Conservation (phyloP, 345 rosid species). For the Aegle marmelos region DNA sequence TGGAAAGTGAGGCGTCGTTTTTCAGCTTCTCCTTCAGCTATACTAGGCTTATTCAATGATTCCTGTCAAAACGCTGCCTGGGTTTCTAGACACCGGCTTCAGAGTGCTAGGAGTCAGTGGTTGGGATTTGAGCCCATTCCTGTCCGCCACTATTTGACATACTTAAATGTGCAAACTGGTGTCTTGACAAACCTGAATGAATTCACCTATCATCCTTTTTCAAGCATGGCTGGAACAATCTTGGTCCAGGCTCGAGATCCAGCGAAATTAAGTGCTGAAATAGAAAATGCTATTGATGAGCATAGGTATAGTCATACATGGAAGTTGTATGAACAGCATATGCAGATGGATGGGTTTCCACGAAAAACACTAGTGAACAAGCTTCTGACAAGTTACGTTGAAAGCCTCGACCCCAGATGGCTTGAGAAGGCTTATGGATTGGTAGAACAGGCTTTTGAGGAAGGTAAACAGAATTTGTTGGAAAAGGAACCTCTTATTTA, state of each 20-base stretch:
- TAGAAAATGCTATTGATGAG: slow-evolving; percentile 63
- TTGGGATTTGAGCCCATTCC: not conserved
- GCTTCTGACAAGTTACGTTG: slow-evolving; percentile 51
- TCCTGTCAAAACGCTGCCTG: not conserved
- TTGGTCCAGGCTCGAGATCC: slow-evolving; percentile 84
- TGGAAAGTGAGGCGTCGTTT: slow-evolving; percentile 22
- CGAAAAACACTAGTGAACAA: slow-evolving; percentile 62
- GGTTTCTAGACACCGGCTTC: slow-evolving; percentile 10
- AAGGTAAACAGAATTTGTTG: slow-evolving; percentile 70
- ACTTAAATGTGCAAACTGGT: not conserved
- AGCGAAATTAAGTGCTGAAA: slow-evolving; percentile 55
- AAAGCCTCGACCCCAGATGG: slow-evolving; percentile 56
- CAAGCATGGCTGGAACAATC: slow-evolving; percentile 49
- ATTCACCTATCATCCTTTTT: slow-evolving; percentile 27
- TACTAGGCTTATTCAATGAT: slow-evolving; percentile 16
- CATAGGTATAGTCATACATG: slow-evolving; percentile 50
- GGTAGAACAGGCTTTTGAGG: slow-evolving; percentile 66
- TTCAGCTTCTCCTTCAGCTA: slow-evolving; percentile 2
- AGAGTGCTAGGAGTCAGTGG: slow-evolving; percentile 7
- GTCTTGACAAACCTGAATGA: slow-evolving; percentile 7
- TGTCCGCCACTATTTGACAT: slow-evolving; percentile 9
- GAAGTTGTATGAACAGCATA: slow-evolving; percentile 67
- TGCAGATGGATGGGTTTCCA: slow-evolving; percentile 88
- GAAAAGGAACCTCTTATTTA: slow-evolving; percentile 72
- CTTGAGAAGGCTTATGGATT: slow-evolving; percentile 62